Conservation (phyloP, 2,329 filamentous ascomycete genomes). For the Ilyonectria destructans region DNA sequence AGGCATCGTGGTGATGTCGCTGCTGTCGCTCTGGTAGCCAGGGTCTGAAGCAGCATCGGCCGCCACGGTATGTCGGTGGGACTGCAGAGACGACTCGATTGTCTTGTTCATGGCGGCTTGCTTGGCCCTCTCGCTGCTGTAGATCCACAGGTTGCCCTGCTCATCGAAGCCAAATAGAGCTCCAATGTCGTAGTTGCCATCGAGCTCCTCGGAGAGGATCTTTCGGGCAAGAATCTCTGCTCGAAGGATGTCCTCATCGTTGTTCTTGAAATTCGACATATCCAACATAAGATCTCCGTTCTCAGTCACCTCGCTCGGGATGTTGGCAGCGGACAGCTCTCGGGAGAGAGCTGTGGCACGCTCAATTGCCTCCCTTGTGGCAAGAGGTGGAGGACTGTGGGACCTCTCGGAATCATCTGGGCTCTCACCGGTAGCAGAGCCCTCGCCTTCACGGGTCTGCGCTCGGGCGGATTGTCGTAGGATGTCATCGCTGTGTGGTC, state of each 20-base stretch:
- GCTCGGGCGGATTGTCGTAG: constrained; percentile 64
- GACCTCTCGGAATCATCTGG: constrained; percentile 71
- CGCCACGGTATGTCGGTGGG: constrained; percentile 66
- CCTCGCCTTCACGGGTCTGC: constrained; percentile 54
- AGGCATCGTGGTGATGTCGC: constrained; percentile 69
- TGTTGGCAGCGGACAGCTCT: constrained; percentile 91
- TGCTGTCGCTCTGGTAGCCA: constrained; percentile 94
- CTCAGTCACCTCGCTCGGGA: constrained; percentile 93
- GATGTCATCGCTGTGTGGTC: constrained; percentile 71
- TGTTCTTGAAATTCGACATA: constrained; percentile 97
- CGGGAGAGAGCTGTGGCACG: constrained; percentile 89
- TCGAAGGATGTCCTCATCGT: constrained; percentile 90
- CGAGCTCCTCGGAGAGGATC: constrained; percentile 91
- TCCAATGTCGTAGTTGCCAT: constrained; percentile 96
- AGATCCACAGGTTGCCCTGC: constrained; percentile 98
- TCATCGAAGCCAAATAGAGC: constrained; percentile 96
- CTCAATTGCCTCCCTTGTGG: constrained; percentile 82
- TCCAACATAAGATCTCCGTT: constrained; percentile 96
- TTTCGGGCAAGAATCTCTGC: constrained; percentile 95
- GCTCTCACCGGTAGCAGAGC: constrained; percentile 58
- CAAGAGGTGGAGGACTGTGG: constrained; percentile 83
- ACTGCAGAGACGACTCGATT: constrained; percentile 66
- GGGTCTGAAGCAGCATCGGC: constrained; percentile 93
- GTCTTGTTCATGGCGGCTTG: constrained; percentile 84
- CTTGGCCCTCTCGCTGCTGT: constrained; percentile 97